Conservation (phyloP, 345 rosid species). For the Erysimum cheiranthoides region DNA sequence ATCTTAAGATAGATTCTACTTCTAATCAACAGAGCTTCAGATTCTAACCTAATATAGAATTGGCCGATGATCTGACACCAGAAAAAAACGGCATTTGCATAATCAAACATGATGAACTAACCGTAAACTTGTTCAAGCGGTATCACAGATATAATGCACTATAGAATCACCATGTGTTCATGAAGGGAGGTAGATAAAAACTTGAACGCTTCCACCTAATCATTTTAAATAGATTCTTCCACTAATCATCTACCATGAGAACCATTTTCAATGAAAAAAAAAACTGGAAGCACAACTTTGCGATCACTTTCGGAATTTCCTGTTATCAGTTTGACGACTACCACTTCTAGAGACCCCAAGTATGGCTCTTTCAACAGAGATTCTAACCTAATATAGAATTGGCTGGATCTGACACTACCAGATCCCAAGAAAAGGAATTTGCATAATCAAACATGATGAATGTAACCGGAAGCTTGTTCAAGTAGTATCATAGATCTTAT, state of each 20-base stretch:
- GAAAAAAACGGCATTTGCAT: too few relatives aligned
- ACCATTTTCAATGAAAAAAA: background rate
- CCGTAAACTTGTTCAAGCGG: too few relatives aligned
- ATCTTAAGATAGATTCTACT: background rate
- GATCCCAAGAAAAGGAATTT: background rate
- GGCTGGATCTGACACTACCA: background rate
- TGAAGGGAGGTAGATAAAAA: too few relatives aligned
- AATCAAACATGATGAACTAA: too few relatives aligned
- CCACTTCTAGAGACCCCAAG: background rate
- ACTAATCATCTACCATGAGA: background rate
- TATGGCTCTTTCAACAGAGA: conserved; percentile 1
- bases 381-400: background rate
- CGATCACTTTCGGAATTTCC: background rate
- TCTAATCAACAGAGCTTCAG: too few relatives aligned
- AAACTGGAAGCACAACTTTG: background rate
- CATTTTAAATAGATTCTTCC: conserved; percentile 12
- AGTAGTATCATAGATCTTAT: conserved; percentile 7
- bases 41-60: too few relatives aligned
- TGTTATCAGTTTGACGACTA: background rate
- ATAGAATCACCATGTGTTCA: too few relatives aligned
- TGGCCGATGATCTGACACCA: too few relatives aligned
- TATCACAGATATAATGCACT: too few relatives aligned
- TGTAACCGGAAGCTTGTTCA: background rate
- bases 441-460: background rate
- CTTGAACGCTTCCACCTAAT: background rate